Conservation (phyloP, 441 rosid genomes). For the Kokia cookei region DNA sequence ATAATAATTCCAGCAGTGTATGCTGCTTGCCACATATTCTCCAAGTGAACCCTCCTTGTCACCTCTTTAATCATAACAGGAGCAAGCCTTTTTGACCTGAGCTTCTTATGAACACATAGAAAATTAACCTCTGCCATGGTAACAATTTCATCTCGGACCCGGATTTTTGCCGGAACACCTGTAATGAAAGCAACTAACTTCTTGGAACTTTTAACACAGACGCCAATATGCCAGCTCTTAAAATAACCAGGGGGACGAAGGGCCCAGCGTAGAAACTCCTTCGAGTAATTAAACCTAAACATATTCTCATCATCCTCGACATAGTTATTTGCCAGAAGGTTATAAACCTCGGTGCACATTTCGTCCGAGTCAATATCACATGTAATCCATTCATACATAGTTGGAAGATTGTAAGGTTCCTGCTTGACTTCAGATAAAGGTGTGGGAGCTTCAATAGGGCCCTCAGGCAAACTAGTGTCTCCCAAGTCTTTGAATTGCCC, state of each 20-base stretch:
- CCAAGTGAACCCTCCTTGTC: slow-evolving; percentile 83
- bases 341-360: slow-evolving; percentile 54
- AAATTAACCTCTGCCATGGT: slow-evolving; percentile 94
- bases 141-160: slow-evolving; percentile 62
- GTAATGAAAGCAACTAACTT: slow-evolving; percentile 86
- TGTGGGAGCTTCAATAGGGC: slow-evolving; percentile 64
- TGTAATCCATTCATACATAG: slow-evolving; percentile 69
- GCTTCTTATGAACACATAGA: slow-evolving; percentile 91
- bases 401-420: slow-evolving; percentile 85
- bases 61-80: slow-evolving; percentile 99
- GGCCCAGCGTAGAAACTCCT: slow-evolving; percentile 92
- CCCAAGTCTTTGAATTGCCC: slow-evolving; percentile 74
- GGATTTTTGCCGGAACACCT: slow-evolving; percentile 81
- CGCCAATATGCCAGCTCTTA: slow-evolving; percentile 87
- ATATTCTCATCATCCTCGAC: slow-evolving; percentile 84
- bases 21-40: slow-evolving; percentile 94
- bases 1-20: slow-evolving; percentile 90
- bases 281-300: slow-evolving; percentile 89
- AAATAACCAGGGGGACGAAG: slow-evolving; percentile 75
- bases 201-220: slow-evolving; percentile 71
- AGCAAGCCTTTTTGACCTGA: slow-evolving; percentile 86
- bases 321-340: slow-evolving; percentile 50
- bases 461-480: slow-evolving; percentile 45
- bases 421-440: slow-evolving; percentile 74
- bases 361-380: slow-evolving; percentile 73